Evolutionary conservation across 2,329 filamentous ascomycete genomes (phyloP).

Genomic region (Pseudogymnoascus sp.): DNA sequence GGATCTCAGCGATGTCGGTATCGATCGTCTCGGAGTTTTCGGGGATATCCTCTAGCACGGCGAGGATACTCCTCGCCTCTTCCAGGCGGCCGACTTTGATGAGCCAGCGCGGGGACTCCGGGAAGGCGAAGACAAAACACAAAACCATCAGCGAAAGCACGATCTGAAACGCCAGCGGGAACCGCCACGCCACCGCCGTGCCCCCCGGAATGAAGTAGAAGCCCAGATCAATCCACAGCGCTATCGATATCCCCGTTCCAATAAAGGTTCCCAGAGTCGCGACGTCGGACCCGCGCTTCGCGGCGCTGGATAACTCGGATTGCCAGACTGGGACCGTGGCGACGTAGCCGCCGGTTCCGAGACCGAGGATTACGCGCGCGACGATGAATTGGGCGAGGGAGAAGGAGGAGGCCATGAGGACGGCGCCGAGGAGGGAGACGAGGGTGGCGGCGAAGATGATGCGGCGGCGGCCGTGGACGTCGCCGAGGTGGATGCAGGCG

Average conservation of each 20-base stretch:
- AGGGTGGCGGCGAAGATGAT: constrained; percentile 33
- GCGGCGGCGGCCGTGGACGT: constrained; percentile 34
- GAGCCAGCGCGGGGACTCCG: constrained; percentile 32
- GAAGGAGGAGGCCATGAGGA: constrained; percentile 34
- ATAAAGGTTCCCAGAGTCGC: constrained; percentile 32
- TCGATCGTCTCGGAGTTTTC: constrained; percentile 19
- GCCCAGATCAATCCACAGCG: constrained; percentile 38
- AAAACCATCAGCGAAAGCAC: constrained; percentile 28
- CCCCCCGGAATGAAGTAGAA: constrained; percentile 29
- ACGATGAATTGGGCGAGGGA: constrained; percentile 34
- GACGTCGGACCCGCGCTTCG: constrained; percentile 36
- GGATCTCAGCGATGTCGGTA: constrained; percentile 33
- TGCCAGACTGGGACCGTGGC: constrained; percentile 35
- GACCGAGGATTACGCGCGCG: constrained; percentile 33
- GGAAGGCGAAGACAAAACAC: constrained; percentile 28
- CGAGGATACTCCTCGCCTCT: constrained; percentile 29
- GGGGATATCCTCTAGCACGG: constrained; percentile 32
- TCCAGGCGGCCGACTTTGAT: constrained; percentile 28
- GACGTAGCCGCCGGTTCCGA: constrained; percentile 32
- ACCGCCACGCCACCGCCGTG: constrained; percentile 28
- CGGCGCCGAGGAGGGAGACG: constrained; percentile 34
- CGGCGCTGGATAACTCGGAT: constrained; percentile 31
- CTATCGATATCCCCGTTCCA: constrained; percentile 31
- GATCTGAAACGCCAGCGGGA: constrained; percentile 31
- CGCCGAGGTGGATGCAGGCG: constrained; percentile 30